Evolutionary conservation across 148 eudicot species (phyloP).

Genomic region (Diospyros kaki): DNA sequence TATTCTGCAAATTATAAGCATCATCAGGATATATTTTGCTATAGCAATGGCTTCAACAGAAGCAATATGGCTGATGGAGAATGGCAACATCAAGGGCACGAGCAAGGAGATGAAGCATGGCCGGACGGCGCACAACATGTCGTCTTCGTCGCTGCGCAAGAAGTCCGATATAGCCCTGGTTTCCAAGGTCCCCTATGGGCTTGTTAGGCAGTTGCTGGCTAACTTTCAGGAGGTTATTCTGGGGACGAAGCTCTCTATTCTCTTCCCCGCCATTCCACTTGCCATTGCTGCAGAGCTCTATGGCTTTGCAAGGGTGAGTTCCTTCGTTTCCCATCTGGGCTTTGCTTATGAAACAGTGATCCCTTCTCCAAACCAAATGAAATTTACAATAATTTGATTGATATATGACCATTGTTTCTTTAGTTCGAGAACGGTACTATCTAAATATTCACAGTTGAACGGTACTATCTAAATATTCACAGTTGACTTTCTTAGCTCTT

Average conservation of each 20-base stretch:
- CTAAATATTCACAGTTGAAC: too few relatives aligned
- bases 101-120: slow-evolving; percentile 41
- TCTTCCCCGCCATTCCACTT: slow-evolving; percentile 60
- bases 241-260: slow-evolving; percentile 66
- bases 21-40: too few relatives aligned
- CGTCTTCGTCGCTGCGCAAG: slow-evolving; percentile 57
- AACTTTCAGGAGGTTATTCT: slow-evolving; percentile 68
- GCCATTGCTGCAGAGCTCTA: slow-evolving; percentile 47
- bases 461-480: too few relatives aligned
- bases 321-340: neutral
- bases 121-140: slow-evolving; percentile 60
- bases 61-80: slow-evolving; percentile 41
- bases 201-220: slow-evolving; percentile 30
- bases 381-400: too few relatives aligned
- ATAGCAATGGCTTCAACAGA: slow-evolving; percentile 21
- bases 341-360: neutral
- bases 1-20: too few relatives aligned
- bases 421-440: too few relatives aligned
- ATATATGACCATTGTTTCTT: too few relatives aligned
- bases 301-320: slow-evolving; percentile 50
- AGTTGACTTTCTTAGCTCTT: too few relatives aligned
- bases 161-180: slow-evolving; percentile 52
- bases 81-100: slow-evolving; percentile 35
- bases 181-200: slow-evolving; percentile 34
- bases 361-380: neutral